These are phyloP conservation scores for Paratinospora sagittata DNA, from an alignment of 164 flowering plant species.

Conservation along the genomic window DNA sequence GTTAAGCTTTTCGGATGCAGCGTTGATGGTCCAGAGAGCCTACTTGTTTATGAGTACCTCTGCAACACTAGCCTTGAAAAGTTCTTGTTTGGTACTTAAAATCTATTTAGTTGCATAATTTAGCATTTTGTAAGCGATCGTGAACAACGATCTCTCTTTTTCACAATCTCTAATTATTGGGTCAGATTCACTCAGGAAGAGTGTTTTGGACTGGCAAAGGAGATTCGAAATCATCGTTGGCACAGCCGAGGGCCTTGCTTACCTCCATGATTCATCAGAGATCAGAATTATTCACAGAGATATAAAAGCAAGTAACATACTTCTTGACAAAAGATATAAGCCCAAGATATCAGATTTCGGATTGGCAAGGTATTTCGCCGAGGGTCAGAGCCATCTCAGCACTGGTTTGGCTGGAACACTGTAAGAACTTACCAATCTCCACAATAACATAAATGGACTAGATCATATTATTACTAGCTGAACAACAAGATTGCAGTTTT, in stretches of 20 bases:
- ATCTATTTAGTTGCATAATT: background rate
- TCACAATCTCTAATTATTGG: slow-evolving; percentile 2
- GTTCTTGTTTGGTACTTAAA: background rate
- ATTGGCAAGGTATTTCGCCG: background rate
- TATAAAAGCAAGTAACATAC: slow-evolving; percentile 7
- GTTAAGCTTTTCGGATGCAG: slow-evolving; percentile 4
- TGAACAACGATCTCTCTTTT: background rate
- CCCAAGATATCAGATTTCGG: slow-evolving; percentile 7
- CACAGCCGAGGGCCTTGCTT: slow-evolving; percentile 2
- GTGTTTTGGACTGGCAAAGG: background rate
- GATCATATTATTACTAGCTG: no score
- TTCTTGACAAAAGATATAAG: background rate
- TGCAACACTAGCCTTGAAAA: background rate
- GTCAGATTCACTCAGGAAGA: slow-evolving; percentile 3
- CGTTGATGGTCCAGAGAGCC: slow-evolving; percentile 16
- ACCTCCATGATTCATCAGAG: slow-evolving; percentile 1
- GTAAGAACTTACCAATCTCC: background rate
- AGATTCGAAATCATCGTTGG: slow-evolving; percentile 2
- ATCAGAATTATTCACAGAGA: slow-evolving; percentile 3
- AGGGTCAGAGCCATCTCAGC: slow-evolving; percentile 1
- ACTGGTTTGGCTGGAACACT: slow-evolving; percentile 5
- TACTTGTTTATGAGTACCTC: slow-evolving; percentile 17
- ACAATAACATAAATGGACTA: no score
- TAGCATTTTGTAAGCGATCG: background rate
- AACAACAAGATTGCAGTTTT: background rate